Evolutionary conservation across 208 protist species (phyloP).

Genomic region (Endotrypanum monterogeii): DNA sequence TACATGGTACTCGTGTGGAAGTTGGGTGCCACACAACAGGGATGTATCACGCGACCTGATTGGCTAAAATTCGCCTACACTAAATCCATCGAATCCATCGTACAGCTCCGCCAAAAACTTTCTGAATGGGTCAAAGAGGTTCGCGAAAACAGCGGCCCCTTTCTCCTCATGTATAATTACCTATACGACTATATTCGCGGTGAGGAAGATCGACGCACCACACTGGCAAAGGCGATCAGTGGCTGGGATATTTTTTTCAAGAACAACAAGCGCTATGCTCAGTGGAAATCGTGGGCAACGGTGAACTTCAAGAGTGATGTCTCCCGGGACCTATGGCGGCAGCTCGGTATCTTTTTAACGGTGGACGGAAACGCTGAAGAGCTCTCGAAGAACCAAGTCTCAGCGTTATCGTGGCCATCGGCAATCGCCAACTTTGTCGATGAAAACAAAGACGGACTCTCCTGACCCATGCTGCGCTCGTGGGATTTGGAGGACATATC

Average conservation of each 20-base stretch:
- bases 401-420: slow-evolving; percentile 45
- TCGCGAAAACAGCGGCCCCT: slow-evolving; percentile 29
- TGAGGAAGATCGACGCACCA: slow-evolving; percentile 72
- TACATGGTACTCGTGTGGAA: slow-evolving; percentile 79
- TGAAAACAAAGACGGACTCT: slow-evolving; percentile 17
- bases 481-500: not conserved
- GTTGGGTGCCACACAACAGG: slow-evolving; percentile 51
- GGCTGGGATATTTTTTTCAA: slow-evolving; percentile 76
- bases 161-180: slow-evolving; percentile 79
- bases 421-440: slow-evolving; percentile 78
- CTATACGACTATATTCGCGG: slow-evolving; percentile 88
- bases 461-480: not conserved
- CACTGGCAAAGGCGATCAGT: slow-evolving; percentile 36
- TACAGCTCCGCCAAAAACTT: slow-evolving; percentile 48
- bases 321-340: slow-evolving; percentile 82
- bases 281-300: slow-evolving; percentile 63
- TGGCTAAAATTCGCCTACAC: slow-evolving; percentile 74
- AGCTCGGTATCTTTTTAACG: slow-evolving; percentile 55
- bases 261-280: slow-evolving; percentile 21
- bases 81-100: slow-evolving; percentile 48
- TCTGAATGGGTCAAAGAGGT: slow-evolving; percentile 64
- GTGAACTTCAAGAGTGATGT: slow-evolving; percentile 46
- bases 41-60: slow-evolving; percentile 59
- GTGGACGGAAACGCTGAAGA: not conserved
- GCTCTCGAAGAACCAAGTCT: not conserved